phyloP scores from a whole-genome alignment of 2,329 filamentous ascomycete species.

The Aotearoamyces nothofagi region DNA sequence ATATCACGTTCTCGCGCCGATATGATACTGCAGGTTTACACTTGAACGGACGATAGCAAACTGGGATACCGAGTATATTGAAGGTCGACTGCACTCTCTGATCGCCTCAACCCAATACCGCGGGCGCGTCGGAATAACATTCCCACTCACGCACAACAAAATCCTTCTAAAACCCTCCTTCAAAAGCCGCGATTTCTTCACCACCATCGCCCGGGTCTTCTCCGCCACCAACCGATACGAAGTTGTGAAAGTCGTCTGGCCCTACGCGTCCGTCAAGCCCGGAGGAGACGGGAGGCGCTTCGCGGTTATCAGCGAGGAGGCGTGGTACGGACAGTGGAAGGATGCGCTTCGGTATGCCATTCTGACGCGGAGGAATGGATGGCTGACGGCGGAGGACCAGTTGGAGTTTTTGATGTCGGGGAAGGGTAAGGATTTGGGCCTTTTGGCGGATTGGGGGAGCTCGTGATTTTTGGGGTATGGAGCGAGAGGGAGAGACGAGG shows the following conservation, averaged over 20 bases:
- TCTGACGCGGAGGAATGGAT: conserved; percentile 10
- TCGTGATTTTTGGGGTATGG: background rate
- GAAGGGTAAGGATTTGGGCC: conserved; percentile 1
- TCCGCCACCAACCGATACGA: conserved; percentile 37
- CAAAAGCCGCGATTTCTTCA: conserved; percentile 37
- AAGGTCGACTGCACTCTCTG: conserved; percentile 36
- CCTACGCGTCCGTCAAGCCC: conserved; percentile 32
- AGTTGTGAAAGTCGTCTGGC: conserved; percentile 39
- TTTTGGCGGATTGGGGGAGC: no score
- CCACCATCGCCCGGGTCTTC: conserved; percentile 34
- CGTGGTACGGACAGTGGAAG: conserved; percentile 38
- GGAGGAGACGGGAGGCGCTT: conserved; percentile 29
- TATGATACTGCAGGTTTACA: conserved; percentile 23
- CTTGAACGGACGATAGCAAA: conserved; percentile 38
- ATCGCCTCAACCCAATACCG: conserved; percentile 33
- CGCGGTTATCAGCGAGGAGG: conserved; percentile 38
- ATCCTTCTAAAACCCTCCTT: conserved; percentile 35
- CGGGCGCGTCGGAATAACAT: conserved; percentile 31
- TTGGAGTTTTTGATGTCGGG: conserved; percentile 17
- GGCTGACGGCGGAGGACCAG: conserved; percentile 17
- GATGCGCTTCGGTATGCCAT: conserved; percentile 27
- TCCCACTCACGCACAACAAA: conserved; percentile 32
- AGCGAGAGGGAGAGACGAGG: no score
- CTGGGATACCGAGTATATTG: conserved; percentile 36
- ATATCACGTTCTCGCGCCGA: background rate